These are phyloP conservation scores for Astragalus glycyphyllos DNA, from an alignment of 306 rosid species.

Conservation along the genomic window DNA sequence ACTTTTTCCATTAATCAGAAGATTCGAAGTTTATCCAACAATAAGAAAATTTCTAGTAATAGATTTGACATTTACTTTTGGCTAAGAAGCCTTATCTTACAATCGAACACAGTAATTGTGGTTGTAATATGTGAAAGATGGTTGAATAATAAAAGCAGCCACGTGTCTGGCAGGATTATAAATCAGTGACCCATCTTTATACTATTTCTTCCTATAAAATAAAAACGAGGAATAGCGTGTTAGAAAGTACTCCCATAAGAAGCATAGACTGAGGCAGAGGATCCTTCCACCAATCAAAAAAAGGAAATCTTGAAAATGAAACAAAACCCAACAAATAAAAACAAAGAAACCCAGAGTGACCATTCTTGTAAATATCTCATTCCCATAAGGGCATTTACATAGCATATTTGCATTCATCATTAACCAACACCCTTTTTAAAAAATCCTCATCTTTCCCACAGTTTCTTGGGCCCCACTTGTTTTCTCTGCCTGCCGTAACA, in stretches of 20 bases:
- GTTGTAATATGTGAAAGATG: conserved; percentile 21
- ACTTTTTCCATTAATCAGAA: background rate
- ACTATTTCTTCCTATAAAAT: background rate
- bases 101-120: background rate
- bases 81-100: background rate
- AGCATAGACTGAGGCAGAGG: conserved; percentile 39
- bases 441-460: conserved; percentile 46
- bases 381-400: conserved; percentile 45
- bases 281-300: conserved; percentile 43
- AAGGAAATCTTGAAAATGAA: background rate
- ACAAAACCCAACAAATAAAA: conserved; percentile 23
- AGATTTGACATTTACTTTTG: background rate
- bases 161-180: conserved; percentile 30
- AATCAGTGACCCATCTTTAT: background rate
- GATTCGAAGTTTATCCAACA: background rate
- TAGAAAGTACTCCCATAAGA: conserved; percentile 7
- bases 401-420: conserved; percentile 24
- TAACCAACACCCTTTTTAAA: background rate
- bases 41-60: no score
- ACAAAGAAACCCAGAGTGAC: conserved; percentile 39
- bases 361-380: conserved; percentile 49
- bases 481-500: conserved; percentile 48
- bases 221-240: conserved; percentile 4
- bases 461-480: conserved; percentile 51
- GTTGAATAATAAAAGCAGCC: conserved; percentile 19